Conservation (phyloP, 495 filamentous ascomycete species). For the Hyaloscypha bicolor region DNA sequence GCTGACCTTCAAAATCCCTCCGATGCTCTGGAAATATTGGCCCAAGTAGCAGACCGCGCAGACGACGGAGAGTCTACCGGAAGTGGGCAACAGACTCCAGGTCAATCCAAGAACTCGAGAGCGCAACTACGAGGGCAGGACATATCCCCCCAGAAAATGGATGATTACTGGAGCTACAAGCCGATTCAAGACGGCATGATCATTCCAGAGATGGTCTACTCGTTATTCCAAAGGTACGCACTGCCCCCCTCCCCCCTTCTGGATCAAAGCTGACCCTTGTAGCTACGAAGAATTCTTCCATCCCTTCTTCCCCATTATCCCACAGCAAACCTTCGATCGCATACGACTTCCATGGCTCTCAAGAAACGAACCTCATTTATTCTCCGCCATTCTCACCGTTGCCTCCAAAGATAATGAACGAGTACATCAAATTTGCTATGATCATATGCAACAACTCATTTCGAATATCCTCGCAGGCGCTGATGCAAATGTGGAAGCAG, state of each 20-base stretch:
- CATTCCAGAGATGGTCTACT: constrained; percentile 28
- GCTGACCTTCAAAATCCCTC: constrained; percentile 48
- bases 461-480: constrained; percentile 61
- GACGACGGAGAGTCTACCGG: constrained; percentile 28
- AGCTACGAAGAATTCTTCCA: constrained; percentile 52
- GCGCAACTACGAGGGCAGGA: constrained; percentile 5
- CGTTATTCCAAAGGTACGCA: constrained; percentile 29
- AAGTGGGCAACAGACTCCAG: constrained; percentile 20
- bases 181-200: constrained; percentile 29
- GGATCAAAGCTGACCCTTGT: background rate
- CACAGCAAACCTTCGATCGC: constrained; percentile 54
- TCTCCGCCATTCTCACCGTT: constrained; percentile 64
- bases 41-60: constrained; percentile 45
- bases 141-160: constrained; percentile 18
- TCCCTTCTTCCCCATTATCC: constrained; percentile 64
- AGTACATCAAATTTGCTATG: constrained; percentile 61
- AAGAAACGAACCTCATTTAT: constrained; percentile 56
- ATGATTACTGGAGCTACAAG: constrained; percentile 30
- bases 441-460: constrained; percentile 64
- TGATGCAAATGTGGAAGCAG: constrained; percentile 62
- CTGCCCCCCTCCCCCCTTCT: background rate
- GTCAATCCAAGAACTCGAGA: constrained; percentile 10
- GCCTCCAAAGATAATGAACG: constrained; percentile 62
- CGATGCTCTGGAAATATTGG: constrained; percentile 49
- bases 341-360: constrained; percentile 48